Base-by-base conservation (phyloP, 192 early-diverging fungal genomes). In the Linnemannia hyalina region DNA sequence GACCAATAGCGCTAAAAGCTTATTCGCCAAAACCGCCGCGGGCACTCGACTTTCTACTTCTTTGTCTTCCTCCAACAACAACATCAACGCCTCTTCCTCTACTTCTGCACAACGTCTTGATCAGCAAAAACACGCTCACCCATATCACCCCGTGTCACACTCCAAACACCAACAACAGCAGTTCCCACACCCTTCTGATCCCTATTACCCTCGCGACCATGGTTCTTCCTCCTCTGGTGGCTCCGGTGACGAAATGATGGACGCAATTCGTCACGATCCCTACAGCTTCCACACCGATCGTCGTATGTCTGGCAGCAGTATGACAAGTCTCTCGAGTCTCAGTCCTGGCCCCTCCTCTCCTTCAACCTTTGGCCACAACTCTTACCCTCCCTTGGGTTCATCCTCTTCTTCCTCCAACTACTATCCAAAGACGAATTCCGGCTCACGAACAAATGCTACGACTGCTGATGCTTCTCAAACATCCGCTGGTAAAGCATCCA, bases 291-390 rank as follows among this genome's bases (percentile, higher is more conserved):
- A 22, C 2, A 3, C n/a, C 11, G 38, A 76, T 46, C 80, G 80
- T 23, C 80, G 80, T 9, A 60, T 76, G 47, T 82, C 80, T 49
- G 68, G 38, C 7, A 55, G 80, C 36, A 82, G 80, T 23, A 23
- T 49, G 35, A 75, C 40, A 13, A 81, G 80, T 42, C 38, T 75
- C 49, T 74, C 80, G 29, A 81, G 80, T 42, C 46, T 35, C 18
- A 75, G 80, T 70, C 65, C 80, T n/a, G 35, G 47, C 13, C 80
- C 80, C 16, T 80, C 78, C 32, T 75, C 80, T 7, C 73, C 80
- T 54, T 70, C 74, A 32, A 38, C 65, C 6, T 75, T 65, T 57
- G 55, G 52, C 7, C 32, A 74, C 63, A 75, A 65, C 35, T 35
- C 73, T 13, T 41, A 68, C 41, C 18, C 47, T 20, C 23, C 54